Evolutionary conservation across 129 eudicot species (phyloP), one percentile per base, ranked within the genome.

Genomic region (Pittosporum tobira): DNA sequence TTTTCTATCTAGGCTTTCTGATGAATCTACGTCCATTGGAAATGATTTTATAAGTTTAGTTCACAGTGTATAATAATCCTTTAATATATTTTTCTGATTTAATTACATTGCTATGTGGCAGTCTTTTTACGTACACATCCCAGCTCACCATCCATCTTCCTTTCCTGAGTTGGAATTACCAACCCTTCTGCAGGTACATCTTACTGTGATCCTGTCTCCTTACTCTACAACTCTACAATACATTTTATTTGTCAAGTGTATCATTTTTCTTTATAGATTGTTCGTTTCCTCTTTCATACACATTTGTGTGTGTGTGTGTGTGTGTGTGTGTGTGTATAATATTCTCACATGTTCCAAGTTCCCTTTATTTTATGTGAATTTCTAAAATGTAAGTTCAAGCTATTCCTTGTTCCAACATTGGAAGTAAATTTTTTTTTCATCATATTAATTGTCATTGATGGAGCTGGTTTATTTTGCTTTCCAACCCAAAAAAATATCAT

Each of bases 91-190:
- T 25, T 19, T 10, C 30, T 66, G 58, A 63, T 59, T 51, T 51
- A 25, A n/a, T 66, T 38, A 3, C 62, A 24, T 55, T 73, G 60
- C 51, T 71, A 51, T 80, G 64, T 81, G 47, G 81, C 94, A 90
- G 97, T 82, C 97, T 9, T 73, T 91, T 51, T 83, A 76, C 79
- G 94, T 91, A 36, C 99, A 91, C 69, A 71, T 91, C 71, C 85
- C 94, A 48, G 84, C 94, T 67, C 90, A 82, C 46, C 89, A 87
- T 75, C 94, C 99, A 51, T 79, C 94, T 74, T 76, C 96, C 59
- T 83, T 83, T 26, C 99, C 96, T 0, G 99, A 91, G 64, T 64
- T 91, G 71, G 99, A 91, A 73, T 65, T 91, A 59, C 99, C 99
- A 50, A 91, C 94, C 61, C 88, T 87, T 61, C 54, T 91, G 44